These are phyloP conservation scores for Umbelopsis sp. DNA, from an alignment of 192 early-diverging fungal species.

Conservation along the genomic window DNA sequence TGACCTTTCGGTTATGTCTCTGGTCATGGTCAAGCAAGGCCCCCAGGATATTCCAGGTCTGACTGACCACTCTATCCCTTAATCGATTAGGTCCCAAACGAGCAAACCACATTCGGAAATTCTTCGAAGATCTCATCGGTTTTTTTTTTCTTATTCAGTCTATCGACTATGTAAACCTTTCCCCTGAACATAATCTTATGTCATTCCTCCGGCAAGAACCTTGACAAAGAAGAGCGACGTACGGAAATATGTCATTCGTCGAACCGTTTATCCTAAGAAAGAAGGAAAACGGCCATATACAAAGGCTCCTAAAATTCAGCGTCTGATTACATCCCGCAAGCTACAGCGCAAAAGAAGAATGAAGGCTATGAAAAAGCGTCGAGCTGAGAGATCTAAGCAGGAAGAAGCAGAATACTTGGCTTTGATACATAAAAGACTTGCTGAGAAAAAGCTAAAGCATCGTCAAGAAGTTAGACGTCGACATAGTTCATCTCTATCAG, in stretches of 20 bases:
- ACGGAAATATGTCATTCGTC: constrained; percentile 97
- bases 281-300: constrained; percentile 86
- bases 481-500: constrained; percentile 66
- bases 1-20: constrained; percentile 91
- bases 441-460: constrained; percentile 86
- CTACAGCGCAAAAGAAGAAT: constrained; percentile 92
- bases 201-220: constrained; percentile 53
- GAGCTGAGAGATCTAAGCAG: constrained; percentile 76
- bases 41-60: constrained; percentile 92
- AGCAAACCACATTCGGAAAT: constrained; percentile 96
- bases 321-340: constrained; percentile 91
- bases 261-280: constrained; percentile 87
- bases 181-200: no score
- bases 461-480: constrained; percentile 68
- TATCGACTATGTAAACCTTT: background rate
- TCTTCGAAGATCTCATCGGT: constrained; percentile 66
- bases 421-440: constrained; percentile 84
- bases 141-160: background rate
- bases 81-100: constrained; percentile 98
- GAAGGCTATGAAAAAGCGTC: constrained; percentile 79
- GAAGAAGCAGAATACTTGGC: constrained; percentile 76
- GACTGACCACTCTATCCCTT: constrained; percentile 86
- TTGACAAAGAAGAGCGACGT: constrained; percentile 98
- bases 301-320: constrained; percentile 95
- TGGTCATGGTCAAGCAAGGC: constrained; percentile 94